Conservation (phyloP, 768 basidiomycete genomes). For the Russula sp. region DNA sequence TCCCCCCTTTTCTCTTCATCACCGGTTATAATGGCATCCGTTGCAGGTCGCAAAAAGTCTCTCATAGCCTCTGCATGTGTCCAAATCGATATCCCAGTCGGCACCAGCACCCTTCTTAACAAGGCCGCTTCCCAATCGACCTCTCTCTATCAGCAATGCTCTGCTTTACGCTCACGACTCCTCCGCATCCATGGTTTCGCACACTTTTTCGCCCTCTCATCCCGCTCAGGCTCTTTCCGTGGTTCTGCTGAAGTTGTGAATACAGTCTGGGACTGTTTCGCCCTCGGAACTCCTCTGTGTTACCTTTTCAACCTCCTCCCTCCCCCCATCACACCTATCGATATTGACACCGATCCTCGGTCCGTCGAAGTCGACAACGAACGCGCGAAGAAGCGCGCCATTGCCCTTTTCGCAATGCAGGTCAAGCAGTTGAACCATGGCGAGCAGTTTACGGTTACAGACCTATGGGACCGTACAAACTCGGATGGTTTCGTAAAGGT, state of each 20-base stretch:
- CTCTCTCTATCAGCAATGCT: slow-evolving; percentile 91
- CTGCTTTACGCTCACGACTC: slow-evolving; percentile 67
- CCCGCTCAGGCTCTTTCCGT: slow-evolving; percentile 50
- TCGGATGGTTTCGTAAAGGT: slow-evolving; percentile 97
- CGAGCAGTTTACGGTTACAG: slow-evolving; percentile 85
- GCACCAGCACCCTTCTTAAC: slow-evolving; percentile 84
- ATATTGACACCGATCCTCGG: slow-evolving; percentile 59
- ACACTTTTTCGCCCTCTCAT: slow-evolving; percentile 59
- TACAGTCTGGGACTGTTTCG: slow-evolving; percentile 91
- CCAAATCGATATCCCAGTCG: slow-evolving; percentile 67
- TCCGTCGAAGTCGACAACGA: slow-evolving; percentile 67
- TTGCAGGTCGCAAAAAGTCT: slow-evolving; percentile 62
- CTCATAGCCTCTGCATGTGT: slow-evolving; percentile 59
- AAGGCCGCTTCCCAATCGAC: slow-evolving; percentile 82
- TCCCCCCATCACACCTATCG: slow-evolving; percentile 35
- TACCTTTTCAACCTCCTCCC: slow-evolving; percentile 94
- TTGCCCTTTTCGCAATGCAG: slow-evolving; percentile 88
- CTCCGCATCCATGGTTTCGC: slow-evolving; percentile 71
- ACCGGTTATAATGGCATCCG: slow-evolving; percentile 37
- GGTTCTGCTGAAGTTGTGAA: slow-evolving; percentile 89
- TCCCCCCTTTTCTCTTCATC: slow-evolving; percentile 17
- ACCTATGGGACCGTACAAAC: slow-evolving; percentile 84
- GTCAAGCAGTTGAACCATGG: slow-evolving; percentile 66
- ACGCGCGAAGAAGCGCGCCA: slow-evolving; percentile 83
- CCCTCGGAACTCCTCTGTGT: slow-evolving; percentile 88